Evolutionary conservation across 1,284 basidiomycete species (phyloP).

Genomic region (Ceratobasidium sp.): DNA sequence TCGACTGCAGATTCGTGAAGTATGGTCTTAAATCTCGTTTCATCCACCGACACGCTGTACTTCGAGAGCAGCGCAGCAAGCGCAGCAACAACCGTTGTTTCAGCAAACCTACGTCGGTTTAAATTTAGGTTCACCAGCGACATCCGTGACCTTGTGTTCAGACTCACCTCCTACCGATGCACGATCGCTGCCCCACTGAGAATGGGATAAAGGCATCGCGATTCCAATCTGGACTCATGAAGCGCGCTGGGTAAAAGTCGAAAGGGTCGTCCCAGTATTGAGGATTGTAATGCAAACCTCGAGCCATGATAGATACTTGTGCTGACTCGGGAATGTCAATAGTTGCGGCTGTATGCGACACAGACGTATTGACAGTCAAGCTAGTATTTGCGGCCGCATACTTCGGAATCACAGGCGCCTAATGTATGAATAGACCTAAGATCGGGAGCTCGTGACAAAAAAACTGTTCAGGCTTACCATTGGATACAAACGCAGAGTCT

Average conservation of each 20-base stretch:
- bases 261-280: constrained; percentile 68
- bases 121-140: not conserved
- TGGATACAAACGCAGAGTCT: constrained; percentile 73
- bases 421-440: not conserved
- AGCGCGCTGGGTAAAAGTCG: constrained; percentile 67
- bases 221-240: constrained; percentile 63
- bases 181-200: constrained; percentile 60
- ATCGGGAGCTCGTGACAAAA: constrained; percentile 24
- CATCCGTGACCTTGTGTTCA: not conserved
- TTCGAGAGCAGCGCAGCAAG: constrained; percentile 19
- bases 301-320: constrained; percentile 60
- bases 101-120: constrained; percentile 24
- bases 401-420: constrained; percentile 68
- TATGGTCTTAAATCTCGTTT: constrained; percentile 2
- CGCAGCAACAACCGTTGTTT: constrained; percentile 19
- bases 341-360: constrained; percentile 60
- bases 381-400: constrained; percentile 64
- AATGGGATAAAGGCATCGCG: constrained; percentile 70
- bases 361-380: constrained; percentile 55
- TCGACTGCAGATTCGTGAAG: not conserved
- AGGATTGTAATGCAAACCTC: constrained; percentile 67
- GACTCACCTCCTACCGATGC: constrained; percentile 23
- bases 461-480: constrained; percentile 61
- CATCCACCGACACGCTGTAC: constrained; percentile 22
- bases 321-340: constrained; percentile 62